phyloP scores from a whole-genome alignment of 192 early-diverging fungal species.

The Podila clonocystis region DNA sequence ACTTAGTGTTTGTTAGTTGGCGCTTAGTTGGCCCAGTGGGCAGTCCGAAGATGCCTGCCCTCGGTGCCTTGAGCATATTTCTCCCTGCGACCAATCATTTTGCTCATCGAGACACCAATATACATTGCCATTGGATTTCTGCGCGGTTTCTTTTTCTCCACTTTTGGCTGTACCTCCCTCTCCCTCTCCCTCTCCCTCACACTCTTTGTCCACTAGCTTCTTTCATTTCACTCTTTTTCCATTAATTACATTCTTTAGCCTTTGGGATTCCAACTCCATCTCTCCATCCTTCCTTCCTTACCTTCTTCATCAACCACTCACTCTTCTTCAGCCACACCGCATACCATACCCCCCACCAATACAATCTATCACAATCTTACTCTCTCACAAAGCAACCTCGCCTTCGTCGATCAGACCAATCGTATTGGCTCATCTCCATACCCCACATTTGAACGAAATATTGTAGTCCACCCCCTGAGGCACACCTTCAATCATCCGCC shows the following conservation, averaged over 20 bases:
- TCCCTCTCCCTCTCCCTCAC: background rate
- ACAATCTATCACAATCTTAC: background rate
- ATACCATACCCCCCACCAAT: background rate
- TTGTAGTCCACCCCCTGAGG: background rate
- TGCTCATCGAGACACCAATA: slow-evolving; percentile 10
- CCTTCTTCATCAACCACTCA: background rate
- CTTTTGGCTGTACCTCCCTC: background rate
- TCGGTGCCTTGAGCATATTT: too few relatives aligned
- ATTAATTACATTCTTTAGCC: too few relatives aligned
- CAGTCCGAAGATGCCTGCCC: too few relatives aligned
- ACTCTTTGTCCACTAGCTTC: background rate
- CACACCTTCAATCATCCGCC: background rate
- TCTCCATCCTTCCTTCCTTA: background rate
- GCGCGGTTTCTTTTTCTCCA: background rate
- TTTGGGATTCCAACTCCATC: background rate
- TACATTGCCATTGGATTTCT: background rate
- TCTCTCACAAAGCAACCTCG: background rate
- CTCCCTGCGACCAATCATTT: slow-evolving; percentile 14
- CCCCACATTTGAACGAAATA: too few relatives aligned
- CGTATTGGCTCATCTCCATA: background rate
- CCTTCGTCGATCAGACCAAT: background rate
- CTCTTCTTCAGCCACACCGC: too few relatives aligned
- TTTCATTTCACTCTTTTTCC: background rate
- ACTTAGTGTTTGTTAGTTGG: background rate
- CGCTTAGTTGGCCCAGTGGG: background rate